Percentiles rank a stretch among this genome's conserved stretches.
These are phyloP conservation scores for Pleurotus tuoliensis DNA, from an alignment of 768 basidiomycete genomes.

Conservation along the genomic window DNA sequence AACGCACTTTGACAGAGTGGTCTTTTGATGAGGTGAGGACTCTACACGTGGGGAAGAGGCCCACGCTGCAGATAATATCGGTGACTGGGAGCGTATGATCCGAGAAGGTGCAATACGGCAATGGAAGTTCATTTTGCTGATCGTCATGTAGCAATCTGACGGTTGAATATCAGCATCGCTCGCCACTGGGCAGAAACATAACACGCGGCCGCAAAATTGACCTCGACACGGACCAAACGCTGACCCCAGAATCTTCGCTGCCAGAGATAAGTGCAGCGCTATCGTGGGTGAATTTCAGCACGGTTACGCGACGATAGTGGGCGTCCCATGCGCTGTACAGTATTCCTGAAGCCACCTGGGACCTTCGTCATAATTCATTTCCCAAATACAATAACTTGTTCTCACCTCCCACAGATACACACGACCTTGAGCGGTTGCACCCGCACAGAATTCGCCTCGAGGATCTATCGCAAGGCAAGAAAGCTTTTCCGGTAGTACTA, in stretches of 20 bases:
- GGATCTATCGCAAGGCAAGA: conserved; percentile 74
- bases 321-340: conserved; percentile 91
- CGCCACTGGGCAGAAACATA: conserved; percentile 11
- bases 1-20: conserved; percentile 81
- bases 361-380: background rate
- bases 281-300: conserved; percentile 80
- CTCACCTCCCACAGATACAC: conserved; percentile 96
- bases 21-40: conserved; percentile 81
- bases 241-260: conserved; percentile 86
- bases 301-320: conserved; percentile 87
- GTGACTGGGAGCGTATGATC: conserved; percentile 93
- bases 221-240: conserved; percentile 89
- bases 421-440: conserved; percentile 83
- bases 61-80: conserved; percentile 76
- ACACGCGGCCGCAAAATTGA: conserved; percentile 34
- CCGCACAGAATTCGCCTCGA: conserved; percentile 75
- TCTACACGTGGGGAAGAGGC: conserved; percentile 72
- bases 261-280: conserved; percentile 78
- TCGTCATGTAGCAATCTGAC: conserved; percentile 73
- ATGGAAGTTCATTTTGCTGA: conserved; percentile 67
- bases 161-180: conserved; percentile 11
- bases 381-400: conserved; percentile 11
- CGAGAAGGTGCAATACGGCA: conserved; percentile 74
- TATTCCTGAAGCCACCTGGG: conserved; percentile 88
- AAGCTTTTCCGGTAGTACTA: conserved; percentile 88